phyloP scores from a whole-genome alignment of 2,329 filamentous ascomycete species.

The Simplicillium aogashimaense region DNA sequence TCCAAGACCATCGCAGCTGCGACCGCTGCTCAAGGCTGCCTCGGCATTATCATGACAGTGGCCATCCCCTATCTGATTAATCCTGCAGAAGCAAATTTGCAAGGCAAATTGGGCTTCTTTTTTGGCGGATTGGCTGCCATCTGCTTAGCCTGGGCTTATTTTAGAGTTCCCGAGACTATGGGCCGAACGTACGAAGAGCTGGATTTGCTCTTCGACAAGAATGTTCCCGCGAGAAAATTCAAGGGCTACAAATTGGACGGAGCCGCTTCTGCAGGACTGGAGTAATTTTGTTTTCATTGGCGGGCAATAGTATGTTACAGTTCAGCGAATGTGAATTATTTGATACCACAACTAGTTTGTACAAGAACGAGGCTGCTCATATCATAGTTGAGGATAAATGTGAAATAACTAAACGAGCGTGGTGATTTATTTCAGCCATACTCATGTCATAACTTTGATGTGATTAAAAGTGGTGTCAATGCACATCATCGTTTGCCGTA shows the following conservation, averaged over 20 bases:
- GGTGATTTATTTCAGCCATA: too few species aligned
- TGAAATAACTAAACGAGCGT: too few species aligned
- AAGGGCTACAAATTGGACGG: conserved; percentile 1
- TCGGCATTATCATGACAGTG: conserved; percentile 17
- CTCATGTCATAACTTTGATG: too few species aligned
- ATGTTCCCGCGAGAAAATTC: conserved; percentile 24
- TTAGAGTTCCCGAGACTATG: conserved; percentile 22
- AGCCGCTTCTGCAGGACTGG: neutral
- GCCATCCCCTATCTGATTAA: conserved; percentile 22
- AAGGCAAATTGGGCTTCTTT: conserved; percentile 24
- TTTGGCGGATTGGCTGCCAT: conserved; percentile 16
- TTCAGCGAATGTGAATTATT: too few species aligned
- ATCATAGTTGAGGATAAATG: too few species aligned
- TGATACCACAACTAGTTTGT: too few species aligned
- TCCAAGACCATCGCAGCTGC: conserved; percentile 32
- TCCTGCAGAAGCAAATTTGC: conserved; percentile 20
- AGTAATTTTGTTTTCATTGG: neutral
- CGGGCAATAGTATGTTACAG: too few species aligned
- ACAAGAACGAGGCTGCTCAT: too few species aligned
- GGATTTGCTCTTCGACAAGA: conserved; percentile 21
- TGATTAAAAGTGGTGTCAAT: too few species aligned
- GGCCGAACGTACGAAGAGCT: conserved; percentile 22
- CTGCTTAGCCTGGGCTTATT: conserved; percentile 20
- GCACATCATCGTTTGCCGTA: too few species aligned
- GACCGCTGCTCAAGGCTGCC: conserved; percentile 17